Conservation (phyloP, 495 filamentous ascomycete genomes). For the Extremus antarcticus region DNA sequence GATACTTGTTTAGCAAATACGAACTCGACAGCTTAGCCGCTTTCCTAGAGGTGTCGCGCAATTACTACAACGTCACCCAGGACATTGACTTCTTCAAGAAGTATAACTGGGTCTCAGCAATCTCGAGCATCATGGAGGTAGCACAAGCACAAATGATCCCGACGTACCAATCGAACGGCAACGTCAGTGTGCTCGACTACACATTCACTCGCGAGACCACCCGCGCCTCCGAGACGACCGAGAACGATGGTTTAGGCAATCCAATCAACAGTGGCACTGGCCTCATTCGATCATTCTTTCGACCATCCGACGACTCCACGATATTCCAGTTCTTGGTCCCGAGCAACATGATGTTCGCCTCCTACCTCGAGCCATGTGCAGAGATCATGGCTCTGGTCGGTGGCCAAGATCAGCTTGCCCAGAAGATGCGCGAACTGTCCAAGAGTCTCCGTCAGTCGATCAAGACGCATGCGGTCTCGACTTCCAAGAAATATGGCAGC, state of each 20-base stretch:
- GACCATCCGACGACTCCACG: slow-evolving; percentile 52
- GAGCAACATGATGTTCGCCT: slow-evolving; percentile 57
- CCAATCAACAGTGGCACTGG: slow-evolving; percentile 47
- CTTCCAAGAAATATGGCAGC: slow-evolving; percentile 33
- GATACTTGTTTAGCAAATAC: neutral
- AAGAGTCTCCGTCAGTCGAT: slow-evolving; percentile 40
- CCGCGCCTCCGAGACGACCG: slow-evolving; percentile 47
- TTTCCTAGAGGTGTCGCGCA: slow-evolving; percentile 50
- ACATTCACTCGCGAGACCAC: slow-evolving; percentile 48
- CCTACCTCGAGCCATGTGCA: slow-evolving; percentile 43
- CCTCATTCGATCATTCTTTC: slow-evolving; percentile 51
- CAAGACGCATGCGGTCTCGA: slow-evolving; percentile 39
- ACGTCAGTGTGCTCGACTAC: slow-evolving; percentile 42
- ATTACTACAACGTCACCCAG: slow-evolving; percentile 45
- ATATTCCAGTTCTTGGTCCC: slow-evolving; percentile 52
- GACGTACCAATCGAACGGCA: slow-evolving; percentile 47
- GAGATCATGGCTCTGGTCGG: slow-evolving; percentile 44
- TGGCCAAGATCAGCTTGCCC: slow-evolving; percentile 33
- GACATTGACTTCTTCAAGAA: slow-evolving; percentile 49
- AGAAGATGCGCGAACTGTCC: slow-evolving; percentile 42
- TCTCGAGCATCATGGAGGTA: slow-evolving; percentile 44
- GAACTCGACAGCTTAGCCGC: slow-evolving; percentile 59
- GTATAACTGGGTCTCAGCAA: slow-evolving; percentile 48
- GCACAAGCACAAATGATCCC: slow-evolving; percentile 48
- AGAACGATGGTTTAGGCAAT: slow-evolving; percentile 47